A percentile compares a stretch with the other conserved stretches of the same genome.
phyloP scores from a whole-genome alignment of 1,284 basidiomycete species.

The Heterobasidion occidentale region DNA sequence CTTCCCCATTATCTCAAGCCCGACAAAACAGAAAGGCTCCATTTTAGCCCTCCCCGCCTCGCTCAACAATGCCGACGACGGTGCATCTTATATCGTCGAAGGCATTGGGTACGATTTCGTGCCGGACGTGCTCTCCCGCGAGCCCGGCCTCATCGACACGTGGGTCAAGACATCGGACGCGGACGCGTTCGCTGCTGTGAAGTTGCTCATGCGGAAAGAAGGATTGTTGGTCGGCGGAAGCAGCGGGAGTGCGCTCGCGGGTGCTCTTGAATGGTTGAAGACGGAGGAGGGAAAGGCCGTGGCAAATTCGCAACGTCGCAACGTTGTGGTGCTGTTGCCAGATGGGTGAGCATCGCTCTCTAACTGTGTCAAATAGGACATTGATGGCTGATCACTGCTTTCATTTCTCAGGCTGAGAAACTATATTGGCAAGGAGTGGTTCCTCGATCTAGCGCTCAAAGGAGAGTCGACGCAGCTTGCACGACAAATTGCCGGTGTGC shows the following conservation, averaged over 20 bases:
- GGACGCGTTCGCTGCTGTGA: constrained; percentile 73
- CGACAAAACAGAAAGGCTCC: constrained; percentile 61
- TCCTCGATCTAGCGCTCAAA: constrained; percentile 57
- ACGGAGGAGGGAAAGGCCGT: constrained; percentile 60
- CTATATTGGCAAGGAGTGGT: constrained; percentile 94
- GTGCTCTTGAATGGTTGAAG: constrained; percentile 74
- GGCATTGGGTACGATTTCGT: constrained; percentile 95
- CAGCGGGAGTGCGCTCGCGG: constrained; percentile 79
- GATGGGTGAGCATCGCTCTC: constrained; percentile 56
- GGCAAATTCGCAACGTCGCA: constrained; percentile 66
- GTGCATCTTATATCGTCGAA: constrained; percentile 75
- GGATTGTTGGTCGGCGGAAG: constrained; percentile 91
- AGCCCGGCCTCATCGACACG: constrained; percentile 44
- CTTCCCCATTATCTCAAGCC: neutral
- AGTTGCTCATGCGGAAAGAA: constrained; percentile 78
- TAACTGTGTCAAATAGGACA: neutral
- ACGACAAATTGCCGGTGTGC: constrained; percentile 37
- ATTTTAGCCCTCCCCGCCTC: constrained; percentile 71
- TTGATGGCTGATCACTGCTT: neutral
- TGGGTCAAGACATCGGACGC: constrained; percentile 89
- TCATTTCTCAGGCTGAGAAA: constrained; percentile 71
- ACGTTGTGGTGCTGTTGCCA: constrained; percentile 85
- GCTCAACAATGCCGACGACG: constrained; percentile 37
- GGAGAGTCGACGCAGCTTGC: constrained; percentile 46
- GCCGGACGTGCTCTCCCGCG: constrained; percentile 70